These are phyloP conservation scores for Nemophila menziesii DNA, from an alignment of 257 asterid genomes.

Conservation along the genomic window DNA sequence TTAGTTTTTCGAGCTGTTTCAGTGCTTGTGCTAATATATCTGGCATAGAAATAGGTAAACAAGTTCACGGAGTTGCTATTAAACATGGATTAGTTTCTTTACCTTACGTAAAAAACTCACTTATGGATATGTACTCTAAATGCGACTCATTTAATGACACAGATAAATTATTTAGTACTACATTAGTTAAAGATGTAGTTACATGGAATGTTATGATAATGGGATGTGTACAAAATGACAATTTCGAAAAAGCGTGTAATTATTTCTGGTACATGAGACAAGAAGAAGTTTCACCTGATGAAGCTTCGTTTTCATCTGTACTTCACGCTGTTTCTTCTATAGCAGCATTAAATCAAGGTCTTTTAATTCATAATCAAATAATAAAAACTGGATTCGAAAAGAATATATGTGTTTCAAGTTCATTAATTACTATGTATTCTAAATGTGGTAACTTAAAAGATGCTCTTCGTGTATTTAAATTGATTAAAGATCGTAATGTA, in stretches of 20 bases:
- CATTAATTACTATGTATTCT: constrained; percentile 34
- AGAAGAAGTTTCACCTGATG: constrained; percentile 27
- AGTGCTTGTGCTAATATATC: constrained; percentile 31
- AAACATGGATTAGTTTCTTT: constrained; percentile 31
- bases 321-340: constrained; percentile 34
- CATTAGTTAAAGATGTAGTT: constrained; percentile 28
- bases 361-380: constrained; percentile 23
- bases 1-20: constrained; percentile 34
- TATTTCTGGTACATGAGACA: constrained; percentile 36
- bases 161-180: constrained; percentile 21
- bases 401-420: constrained; percentile 24
- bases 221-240: constrained; percentile 26
- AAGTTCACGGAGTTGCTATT: constrained; percentile 30
- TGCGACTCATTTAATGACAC: constrained; percentile 28
- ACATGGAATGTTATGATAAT: constrained; percentile 34
- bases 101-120: constrained; percentile 29
- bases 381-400: constrained; percentile 25
- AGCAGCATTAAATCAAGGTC: constrained; percentile 28
- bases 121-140: constrained; percentile 39
- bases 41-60: constrained; percentile 20
- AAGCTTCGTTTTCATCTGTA: constrained; percentile 28
- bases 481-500: constrained; percentile 21
- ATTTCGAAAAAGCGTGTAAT: constrained; percentile 35
- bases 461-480: constrained; percentile 25
- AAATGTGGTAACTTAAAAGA: constrained; percentile 42